Evolutionary conservation across 2,329 filamentous ascomycete species (phyloP), one percentile per base, ranked within the genome.

Genomic region (Tolypocladium ovalisporum): DNA sequence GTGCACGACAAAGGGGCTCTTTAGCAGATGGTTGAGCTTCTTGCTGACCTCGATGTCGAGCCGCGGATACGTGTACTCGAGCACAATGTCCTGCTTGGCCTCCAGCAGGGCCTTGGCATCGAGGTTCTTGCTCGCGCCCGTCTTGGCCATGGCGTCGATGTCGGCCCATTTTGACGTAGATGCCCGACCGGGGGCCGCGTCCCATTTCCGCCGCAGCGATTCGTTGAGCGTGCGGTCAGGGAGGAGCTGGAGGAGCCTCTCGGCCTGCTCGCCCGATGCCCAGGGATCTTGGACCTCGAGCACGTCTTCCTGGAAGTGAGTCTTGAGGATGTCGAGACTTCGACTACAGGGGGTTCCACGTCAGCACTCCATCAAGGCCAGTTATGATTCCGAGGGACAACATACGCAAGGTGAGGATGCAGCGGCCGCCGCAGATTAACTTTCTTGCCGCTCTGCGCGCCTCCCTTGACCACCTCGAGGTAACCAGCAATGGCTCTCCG

Each of bases 31-130:
- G 76, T 97, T 97, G 58, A 96, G 84, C 71, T 97, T 96, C 79
- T 97, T 97, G 68, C 89, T 94, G 69, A 99, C 94, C 72, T 96
- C 91, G 60, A 94, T 92, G 78, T 99, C 94, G 56, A 99, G 88
- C 42, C 94, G 87, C 3, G 94, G 94, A 72, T 99, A 99, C 8
- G 94, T 97, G 75, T 99, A 97, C 74, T 99, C 94, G 35, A 99
- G 83, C 4, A 97, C 86, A 60, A 99, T 89, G 68, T 97, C 94
- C 71, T 97, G 91, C 74, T 97, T 97, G 27, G 91, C 90, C 66
- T 97, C 90, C 10, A 88, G 81, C 15, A 99, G 80, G 2, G 86
- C 84, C 61, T 81, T 84, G 0, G 85, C 72, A 63, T 94, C 86
- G n/a, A 96, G 80, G 12, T 80, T 79, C 66, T 85, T 87, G 68